Conservation (phyloP, 352 stramenopile species). For the Phytophthora tubulina region DNA sequence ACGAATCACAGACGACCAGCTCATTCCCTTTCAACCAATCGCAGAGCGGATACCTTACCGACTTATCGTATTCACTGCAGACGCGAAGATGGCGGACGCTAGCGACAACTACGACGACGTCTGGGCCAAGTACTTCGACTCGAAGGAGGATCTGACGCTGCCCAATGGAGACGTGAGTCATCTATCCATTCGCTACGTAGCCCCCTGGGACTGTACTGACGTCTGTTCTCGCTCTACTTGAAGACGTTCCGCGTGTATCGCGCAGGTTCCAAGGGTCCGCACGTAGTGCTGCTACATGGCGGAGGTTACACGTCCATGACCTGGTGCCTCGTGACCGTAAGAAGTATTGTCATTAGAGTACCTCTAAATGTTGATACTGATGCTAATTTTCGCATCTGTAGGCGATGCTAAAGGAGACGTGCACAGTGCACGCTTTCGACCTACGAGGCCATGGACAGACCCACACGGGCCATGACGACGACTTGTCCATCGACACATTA, state of each 20-base stretch:
- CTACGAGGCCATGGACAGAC: slow-evolving; percentile 84
- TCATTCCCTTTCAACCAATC: slow-evolving; percentile 1
- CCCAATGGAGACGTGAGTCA: slow-evolving; percentile 69
- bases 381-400: slow-evolving; percentile 28
- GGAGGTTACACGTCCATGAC: slow-evolving; percentile 90
- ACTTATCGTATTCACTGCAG: background rate
- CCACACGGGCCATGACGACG: slow-evolving; percentile 61
- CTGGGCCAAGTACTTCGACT: slow-evolving; percentile 85
- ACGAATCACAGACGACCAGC: background rate
- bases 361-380: background rate
- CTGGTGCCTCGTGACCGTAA: slow-evolving; percentile 82
- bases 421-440: slow-evolving; percentile 86
- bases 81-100: slow-evolving; percentile 9
- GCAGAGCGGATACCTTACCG: background rate
- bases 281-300: slow-evolving; percentile 87
- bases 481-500: slow-evolving; percentile 80
- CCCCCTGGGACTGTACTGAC: slow-evolving; percentile 1
- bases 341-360: background rate
- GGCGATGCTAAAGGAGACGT: slow-evolving; percentile 79
- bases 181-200: background rate
- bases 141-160: slow-evolving; percentile 67
- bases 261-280: slow-evolving; percentile 68
- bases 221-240: slow-evolving; percentile 4
- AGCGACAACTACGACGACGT: slow-evolving; percentile 45
- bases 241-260: slow-evolving; percentile 87